phyloP scores from a whole-genome alignment of 2,329 filamentous ascomycete genomes.

The Neonectria faginata region DNA sequence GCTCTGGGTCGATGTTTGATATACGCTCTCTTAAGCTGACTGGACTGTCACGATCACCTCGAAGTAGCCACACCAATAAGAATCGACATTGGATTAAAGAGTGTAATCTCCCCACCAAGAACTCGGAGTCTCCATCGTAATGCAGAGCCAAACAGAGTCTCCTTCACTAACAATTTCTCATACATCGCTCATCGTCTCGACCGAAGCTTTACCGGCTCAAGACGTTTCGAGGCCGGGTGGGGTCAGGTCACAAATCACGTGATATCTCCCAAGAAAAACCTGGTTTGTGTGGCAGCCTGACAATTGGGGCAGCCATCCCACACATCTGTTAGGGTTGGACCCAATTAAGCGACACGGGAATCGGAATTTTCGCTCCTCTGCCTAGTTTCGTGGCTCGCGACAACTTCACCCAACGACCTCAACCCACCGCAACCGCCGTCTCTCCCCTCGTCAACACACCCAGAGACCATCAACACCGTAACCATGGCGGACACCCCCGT shows the following conservation, averaged over 20 bases:
- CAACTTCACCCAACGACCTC: conserved; percentile 50
- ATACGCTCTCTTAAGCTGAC: conserved; percentile 15
- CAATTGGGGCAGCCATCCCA: conserved; percentile 34
- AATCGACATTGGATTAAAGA: conserved; percentile 29
- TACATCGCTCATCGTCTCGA: background rate
- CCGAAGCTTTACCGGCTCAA: conserved; percentile 36
- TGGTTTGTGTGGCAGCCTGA: conserved; percentile 33
- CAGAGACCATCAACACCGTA: conserved; percentile 60
- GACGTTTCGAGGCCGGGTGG: background rate
- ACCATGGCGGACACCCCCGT: conserved; percentile 90
- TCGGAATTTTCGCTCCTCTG: conserved; percentile 52
- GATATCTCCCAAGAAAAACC: conserved; percentile 27
- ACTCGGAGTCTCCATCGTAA: conserved; percentile 35
- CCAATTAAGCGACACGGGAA: conserved; percentile 56
- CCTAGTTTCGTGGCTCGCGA: conserved; percentile 45
- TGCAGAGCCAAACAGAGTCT: conserved; percentile 24
- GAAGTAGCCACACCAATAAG: conserved; percentile 21
- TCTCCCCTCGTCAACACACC: conserved; percentile 48
- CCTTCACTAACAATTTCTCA: conserved; percentile 25
- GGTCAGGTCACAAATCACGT: conserved; percentile 32
- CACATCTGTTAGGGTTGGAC: conserved; percentile 58
- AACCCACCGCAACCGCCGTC: conserved; percentile 47
- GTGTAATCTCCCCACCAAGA: conserved; percentile 36
- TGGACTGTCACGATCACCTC: conserved; percentile 27
- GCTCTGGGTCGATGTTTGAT: background rate